Percentiles rank a stretch among this genome's conserved stretches.
phyloP scores from a whole-genome alignment of 2,329 filamentous ascomycete genomes.

The Cordyceps cateniannulata region DNA sequence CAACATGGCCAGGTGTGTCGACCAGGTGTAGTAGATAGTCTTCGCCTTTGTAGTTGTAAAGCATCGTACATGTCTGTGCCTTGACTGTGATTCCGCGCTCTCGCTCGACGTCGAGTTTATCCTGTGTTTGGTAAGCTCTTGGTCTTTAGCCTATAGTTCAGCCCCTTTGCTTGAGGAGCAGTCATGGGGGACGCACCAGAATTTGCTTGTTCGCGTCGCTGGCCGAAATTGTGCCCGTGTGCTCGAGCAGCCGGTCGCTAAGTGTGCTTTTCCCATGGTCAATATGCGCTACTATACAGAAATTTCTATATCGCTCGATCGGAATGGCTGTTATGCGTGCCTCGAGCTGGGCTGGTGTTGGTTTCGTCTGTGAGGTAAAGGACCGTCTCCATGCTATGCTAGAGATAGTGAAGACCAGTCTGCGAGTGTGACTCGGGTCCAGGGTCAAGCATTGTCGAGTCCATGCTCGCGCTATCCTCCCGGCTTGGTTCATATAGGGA shows the following conservation, averaged over 20 bases:
- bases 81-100: conserved; percentile 98
- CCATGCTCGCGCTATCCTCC: conserved; percentile 31
- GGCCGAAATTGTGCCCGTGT: conserved; percentile 85
- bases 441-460: conserved; percentile 27
- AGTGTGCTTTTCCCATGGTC: conserved; percentile 98
- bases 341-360: conserved; percentile 29
- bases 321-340: conserved; percentile 65
- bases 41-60: conserved; percentile 77
- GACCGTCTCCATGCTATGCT: not conserved
- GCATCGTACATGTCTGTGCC: conserved; percentile 96
- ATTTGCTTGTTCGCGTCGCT: conserved; percentile 86
- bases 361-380: conserved; percentile 19
- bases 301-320: conserved; percentile 80
- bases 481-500: conserved; percentile 31
- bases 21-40: conserved; percentile 95
- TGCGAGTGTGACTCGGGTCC: not conserved
- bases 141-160: too few relatives aligned
- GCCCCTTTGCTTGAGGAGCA: not conserved
- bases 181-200: conserved; percentile 37
- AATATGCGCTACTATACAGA: conserved; percentile 97
- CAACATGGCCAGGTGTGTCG: conserved; percentile 94
- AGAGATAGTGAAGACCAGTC: not conserved
- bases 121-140: conserved; percentile 30
- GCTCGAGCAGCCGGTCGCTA: conserved; percentile 83
- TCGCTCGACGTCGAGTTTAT: conserved; percentile 94